Percentiles rank a stretch among this genome's conserved stretches.
Evolutionary conservation across 2,329 filamentous ascomycete species (phyloP).

Genomic region (Alternaria arbusti): DNA sequence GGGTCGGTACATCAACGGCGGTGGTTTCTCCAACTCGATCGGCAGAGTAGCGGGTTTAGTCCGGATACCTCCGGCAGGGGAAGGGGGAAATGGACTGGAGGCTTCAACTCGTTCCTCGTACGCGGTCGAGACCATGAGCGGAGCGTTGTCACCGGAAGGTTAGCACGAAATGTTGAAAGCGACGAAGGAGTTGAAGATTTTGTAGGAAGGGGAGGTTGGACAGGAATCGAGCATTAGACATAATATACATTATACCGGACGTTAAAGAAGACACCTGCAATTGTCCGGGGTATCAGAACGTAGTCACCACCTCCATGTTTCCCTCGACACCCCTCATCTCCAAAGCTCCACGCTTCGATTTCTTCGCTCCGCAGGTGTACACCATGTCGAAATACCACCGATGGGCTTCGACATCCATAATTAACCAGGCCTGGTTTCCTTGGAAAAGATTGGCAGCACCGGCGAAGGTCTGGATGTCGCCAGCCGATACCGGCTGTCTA

Average conservation of each 20-base stretch:
- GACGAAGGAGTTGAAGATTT: not conserved
- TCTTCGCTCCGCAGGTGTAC: constrained; percentile 28
- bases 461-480: constrained; percentile 32
- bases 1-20: constrained; percentile 70
- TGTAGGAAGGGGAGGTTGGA: not conserved
- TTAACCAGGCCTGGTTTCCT: constrained; percentile 41
- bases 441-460: constrained; percentile 28
- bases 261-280: not conserved
- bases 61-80: constrained; percentile 23
- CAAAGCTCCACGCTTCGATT: constrained; percentile 13
- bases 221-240: not conserved
- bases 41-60: constrained; percentile 64
- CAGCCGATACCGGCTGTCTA: constrained; percentile 17
- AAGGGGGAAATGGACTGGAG: not conserved
- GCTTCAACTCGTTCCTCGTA: not conserved
- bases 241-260: not conserved
- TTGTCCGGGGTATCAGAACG: constrained; percentile 7
- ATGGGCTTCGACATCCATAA: constrained; percentile 41
- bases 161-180: not conserved
- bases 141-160: not conserved
- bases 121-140: not conserved
- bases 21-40: constrained; percentile 71
- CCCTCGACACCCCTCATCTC: constrained; percentile 12
- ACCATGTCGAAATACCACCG: constrained; percentile 43
- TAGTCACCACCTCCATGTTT: constrained; percentile 18